Percentiles rank a stretch among this genome's conserved stretches.
These are phyloP conservation scores for Syzygium aqueum DNA, from an alignment of 345 rosid genomes.

Conservation along the genomic window DNA sequence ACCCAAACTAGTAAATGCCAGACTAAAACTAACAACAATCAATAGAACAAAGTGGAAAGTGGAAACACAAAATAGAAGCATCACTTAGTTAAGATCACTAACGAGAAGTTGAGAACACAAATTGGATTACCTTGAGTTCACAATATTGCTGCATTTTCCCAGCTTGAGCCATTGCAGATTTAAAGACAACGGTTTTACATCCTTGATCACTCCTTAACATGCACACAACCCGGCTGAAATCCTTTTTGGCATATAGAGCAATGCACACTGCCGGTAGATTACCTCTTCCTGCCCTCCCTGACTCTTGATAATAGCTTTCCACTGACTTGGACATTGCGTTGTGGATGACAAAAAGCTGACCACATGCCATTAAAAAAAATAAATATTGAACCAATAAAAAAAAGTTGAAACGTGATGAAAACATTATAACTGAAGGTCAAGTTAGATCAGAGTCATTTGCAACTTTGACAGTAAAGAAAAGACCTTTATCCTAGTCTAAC, in stretches of 20 bases:
- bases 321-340: slow-evolving; percentile 83
- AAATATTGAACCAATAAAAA: background rate
- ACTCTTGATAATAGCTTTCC: slow-evolving; percentile 94
- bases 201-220: too few relatives aligned
- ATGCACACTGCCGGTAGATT: too few relatives aligned
- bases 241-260: too few relatives aligned
- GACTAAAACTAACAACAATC: background rate
- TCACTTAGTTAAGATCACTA: background rate
- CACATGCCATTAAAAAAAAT: background rate
- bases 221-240: too few relatives aligned
- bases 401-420: background rate
- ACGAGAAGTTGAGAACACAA: background rate
- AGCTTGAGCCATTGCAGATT: slow-evolving; percentile 88
- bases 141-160: slow-evolving; percentile 86
- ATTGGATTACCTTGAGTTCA: slow-evolving; percentile 58
- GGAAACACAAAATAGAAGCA: background rate
- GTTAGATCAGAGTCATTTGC: background rate
- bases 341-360: slow-evolving; percentile 82
- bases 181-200: too few relatives aligned
- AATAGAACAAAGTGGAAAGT: too few relatives aligned
- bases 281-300: slow-evolving; percentile 95
- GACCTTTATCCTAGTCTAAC: background rate
- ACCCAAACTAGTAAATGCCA: too few relatives aligned
- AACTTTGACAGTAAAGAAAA: background rate
- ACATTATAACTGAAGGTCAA: background rate